phyloP scores from a whole-genome alignment of 176 grass and related monocot genomes.

The Areca catechu region DNA sequence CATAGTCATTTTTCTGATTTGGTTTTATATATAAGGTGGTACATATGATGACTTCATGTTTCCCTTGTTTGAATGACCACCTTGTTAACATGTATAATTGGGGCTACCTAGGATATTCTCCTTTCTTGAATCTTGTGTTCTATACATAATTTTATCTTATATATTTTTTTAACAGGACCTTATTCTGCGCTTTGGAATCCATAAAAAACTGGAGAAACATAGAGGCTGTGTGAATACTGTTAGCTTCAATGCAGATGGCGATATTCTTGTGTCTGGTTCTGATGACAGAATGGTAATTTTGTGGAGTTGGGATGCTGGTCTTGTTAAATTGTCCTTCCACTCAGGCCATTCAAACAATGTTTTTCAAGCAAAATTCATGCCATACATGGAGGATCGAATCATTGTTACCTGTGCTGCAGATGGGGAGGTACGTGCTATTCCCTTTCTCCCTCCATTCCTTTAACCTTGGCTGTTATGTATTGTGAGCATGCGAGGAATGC shows the following conservation, averaged over 20 bases:
- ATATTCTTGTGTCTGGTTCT: conserved; percentile 59
- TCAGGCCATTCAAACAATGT: conserved; percentile 68
- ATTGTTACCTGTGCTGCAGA: conserved; percentile 79
- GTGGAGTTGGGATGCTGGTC: conserved; percentile 64
- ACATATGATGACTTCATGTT: too few relatives aligned
- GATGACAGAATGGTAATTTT: conserved; percentile 70
- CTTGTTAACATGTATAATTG: too few relatives aligned
- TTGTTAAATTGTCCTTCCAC: conserved; percentile 54
- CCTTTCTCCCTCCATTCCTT: neutral
- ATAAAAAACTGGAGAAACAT: conserved; percentile 57
- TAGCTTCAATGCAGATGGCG: conserved; percentile 60
- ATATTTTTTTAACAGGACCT: conserved; percentile 43
- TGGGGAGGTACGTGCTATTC: conserved; percentile 42
- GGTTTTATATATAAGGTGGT: too few relatives aligned
- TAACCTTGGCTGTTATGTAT: neutral
- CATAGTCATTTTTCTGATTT: too few relatives aligned
- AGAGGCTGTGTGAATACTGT: conserved; percentile 65
- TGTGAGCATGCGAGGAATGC: too few relatives aligned
- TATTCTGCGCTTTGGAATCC: conserved; percentile 54
- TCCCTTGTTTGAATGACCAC: too few relatives aligned
- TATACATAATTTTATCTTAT: neutral
- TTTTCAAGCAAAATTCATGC: conserved; percentile 85
- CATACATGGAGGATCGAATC: conserved; percentile 48
- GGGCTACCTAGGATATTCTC: too few relatives aligned
- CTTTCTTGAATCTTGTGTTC: too few relatives aligned